Evolutionary conservation across 1,284 basidiomycete species (phyloP).

Genomic region (Cutaneotrichosporon arboriforme): DNA sequence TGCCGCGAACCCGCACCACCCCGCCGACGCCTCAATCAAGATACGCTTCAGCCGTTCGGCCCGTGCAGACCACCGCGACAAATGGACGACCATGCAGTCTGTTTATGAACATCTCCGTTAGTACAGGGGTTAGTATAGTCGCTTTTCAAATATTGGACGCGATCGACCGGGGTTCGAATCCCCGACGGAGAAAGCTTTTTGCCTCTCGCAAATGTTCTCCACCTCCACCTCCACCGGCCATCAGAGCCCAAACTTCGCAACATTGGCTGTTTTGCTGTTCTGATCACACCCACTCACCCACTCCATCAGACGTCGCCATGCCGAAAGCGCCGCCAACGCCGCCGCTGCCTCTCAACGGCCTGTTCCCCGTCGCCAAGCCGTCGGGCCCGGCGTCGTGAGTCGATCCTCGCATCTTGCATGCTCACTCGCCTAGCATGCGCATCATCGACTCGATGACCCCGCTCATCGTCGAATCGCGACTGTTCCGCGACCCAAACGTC

Average conservation of each 20-base stretch:
- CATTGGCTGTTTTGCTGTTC: not conserved
- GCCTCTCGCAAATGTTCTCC: too few species aligned
- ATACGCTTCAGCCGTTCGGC: too few species aligned
- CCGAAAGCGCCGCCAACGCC: constrained; percentile 40
- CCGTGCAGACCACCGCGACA: too few species aligned
- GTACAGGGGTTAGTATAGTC: too few species aligned
- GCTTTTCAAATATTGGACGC: too few species aligned
- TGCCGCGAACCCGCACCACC: too few species aligned
- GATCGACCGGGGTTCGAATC: too few species aligned
- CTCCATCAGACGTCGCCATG: constrained; percentile 25
- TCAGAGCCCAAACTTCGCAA: not conserved
- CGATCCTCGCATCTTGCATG: not conserved
- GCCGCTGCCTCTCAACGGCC: constrained; percentile 44
- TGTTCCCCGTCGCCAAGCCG: constrained; percentile 49
- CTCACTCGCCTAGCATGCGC: constrained; percentile 63
- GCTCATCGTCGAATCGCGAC: constrained; percentile 66
- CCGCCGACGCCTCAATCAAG: too few species aligned
- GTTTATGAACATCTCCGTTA: too few species aligned
- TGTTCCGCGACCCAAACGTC: constrained; percentile 61
- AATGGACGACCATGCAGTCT: too few species aligned
- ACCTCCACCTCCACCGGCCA: too few species aligned
- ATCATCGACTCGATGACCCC: constrained; percentile 81
- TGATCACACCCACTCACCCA: not conserved
- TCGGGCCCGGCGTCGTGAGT: constrained; percentile 46
- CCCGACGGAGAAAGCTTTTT: too few species aligned